A percentile compares a stretch with the other conserved stretches of the same genome.
These are phyloP conservation scores for Pleurotus tuoliensis DNA, from an alignment of 768 basidiomycete species.

Conservation along the genomic window DNA sequence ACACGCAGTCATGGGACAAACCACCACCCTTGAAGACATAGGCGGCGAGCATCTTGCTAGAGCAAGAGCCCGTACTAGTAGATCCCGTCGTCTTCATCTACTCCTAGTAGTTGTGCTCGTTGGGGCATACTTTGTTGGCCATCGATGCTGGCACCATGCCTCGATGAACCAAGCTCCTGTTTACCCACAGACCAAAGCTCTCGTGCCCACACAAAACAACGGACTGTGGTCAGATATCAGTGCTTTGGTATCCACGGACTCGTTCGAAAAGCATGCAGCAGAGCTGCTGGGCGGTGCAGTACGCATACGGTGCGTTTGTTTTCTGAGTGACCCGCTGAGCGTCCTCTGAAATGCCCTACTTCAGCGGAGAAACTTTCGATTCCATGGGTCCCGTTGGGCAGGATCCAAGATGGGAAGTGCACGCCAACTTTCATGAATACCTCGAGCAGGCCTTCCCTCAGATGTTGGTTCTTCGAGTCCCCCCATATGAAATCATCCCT, in stretches of 20 bases:
- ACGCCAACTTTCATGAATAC: slow-evolving; percentile 51
- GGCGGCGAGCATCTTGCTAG: no score
- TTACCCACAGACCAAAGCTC: slow-evolving; percentile 36
- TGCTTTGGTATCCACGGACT: slow-evolving; percentile 25
- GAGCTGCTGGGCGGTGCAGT: slow-evolving; percentile 47
- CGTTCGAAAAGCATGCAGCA: slow-evolving; percentile 36
- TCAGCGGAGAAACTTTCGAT: slow-evolving; percentile 52
- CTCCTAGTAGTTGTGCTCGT: no score
- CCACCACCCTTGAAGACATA: no score
- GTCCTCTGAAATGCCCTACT: not conserved
- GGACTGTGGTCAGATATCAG: slow-evolving; percentile 31
- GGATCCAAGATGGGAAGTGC: slow-evolving; percentile 54
- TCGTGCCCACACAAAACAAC: slow-evolving; percentile 36
- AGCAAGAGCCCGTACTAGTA: no score
- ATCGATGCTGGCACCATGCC: no score
- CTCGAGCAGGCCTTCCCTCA: slow-evolving; percentile 54
- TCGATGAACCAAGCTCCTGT: not conserved
- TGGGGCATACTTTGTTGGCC: no score
- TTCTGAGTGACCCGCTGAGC: not conserved
- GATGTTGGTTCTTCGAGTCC: slow-evolving; percentile 39
- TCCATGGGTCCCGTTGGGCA: slow-evolving; percentile 41
- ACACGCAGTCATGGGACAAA: no score
- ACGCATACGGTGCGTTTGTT: slow-evolving; percentile 32
- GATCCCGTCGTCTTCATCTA: no score
- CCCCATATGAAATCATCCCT: not conserved